phyloP scores from a whole-genome alignment of 805 yeast species.

The Candida ovalis region DNA sequence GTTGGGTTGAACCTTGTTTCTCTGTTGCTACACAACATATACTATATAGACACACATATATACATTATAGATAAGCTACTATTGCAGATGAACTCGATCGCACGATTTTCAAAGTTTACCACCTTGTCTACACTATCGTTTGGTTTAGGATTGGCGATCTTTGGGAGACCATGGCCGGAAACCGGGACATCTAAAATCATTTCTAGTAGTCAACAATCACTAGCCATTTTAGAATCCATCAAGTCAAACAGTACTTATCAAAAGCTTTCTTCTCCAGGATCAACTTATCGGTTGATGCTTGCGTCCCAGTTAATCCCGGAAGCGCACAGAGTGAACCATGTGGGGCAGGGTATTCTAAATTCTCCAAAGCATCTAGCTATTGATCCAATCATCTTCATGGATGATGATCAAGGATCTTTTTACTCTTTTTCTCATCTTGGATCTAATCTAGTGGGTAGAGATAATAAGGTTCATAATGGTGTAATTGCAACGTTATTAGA shows the following conservation, averaged over 20 bases:
- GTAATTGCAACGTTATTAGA: conserved; percentile 74
- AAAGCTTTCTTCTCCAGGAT: conserved; percentile 17
- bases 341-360: conserved; percentile 66
- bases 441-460: conserved; percentile 55
- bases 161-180: conserved; percentile 31
- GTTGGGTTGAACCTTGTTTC: too few species aligned
- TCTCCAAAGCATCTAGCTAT: conserved; percentile 67
- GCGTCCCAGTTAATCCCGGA: conserved; percentile 50
- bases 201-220: conserved; percentile 21
- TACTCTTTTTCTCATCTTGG: conserved; percentile 74
- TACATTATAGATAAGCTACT: too few species aligned
- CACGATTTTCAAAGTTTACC: conserved; percentile 7
- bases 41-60: too few species aligned
- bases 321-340: conserved; percentile 59
- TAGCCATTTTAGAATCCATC: conserved; percentile 25
- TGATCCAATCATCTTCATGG: conserved; percentile 67
- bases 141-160: conserved; percentile 28
- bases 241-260: conserved; percentile 27
- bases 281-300: conserved; percentile 22
- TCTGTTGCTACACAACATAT: too few species aligned
- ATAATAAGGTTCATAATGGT: conserved; percentile 79
- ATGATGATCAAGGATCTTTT: conserved; percentile 48
- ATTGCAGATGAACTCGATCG: background rate
- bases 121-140: conserved; percentile 17
- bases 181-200: conserved; percentile 9